Base-by-base conservation (phyloP, 2,329 filamentous ascomycete species). In the Epichloe uncinata region DNA sequence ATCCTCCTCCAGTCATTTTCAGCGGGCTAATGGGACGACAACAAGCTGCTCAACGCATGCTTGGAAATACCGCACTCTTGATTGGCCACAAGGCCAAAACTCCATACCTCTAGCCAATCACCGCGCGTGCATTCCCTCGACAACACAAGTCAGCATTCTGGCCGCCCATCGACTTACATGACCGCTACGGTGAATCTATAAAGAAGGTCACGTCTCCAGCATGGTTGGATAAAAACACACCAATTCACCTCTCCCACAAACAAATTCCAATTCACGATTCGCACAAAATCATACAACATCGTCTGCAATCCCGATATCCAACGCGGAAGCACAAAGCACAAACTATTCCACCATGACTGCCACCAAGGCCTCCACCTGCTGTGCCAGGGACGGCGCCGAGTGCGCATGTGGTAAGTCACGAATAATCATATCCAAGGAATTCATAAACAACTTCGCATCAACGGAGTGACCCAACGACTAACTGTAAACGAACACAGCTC, bases 381-480 rank as follows among this genome's bases (percentile, higher is more conserved):
- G 77, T 66, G 71, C 73, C 65, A 73, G 75, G 64, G 72, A 70
- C 61, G 62, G 69, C 56, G 61, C 65, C 48, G 70, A 73, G 56
- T 81, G 77, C 60, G 67, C 77, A 59, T 81, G 77, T 64, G 77
- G 77, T 79, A 73, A 58, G 76, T 69, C 50, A 15, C 15, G n/a
- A 9, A 42, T 15, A 1, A 42, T 5, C 12, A 13, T 26, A 2
- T 11, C 26, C 30, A 15, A 26, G 15, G 22, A 42, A 22, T 18
- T 18, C 2, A 18, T 7, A 26, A 15, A 15, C 2, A 4, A 1
- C 5, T 4, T 4, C 8, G 2, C 22, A 11, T 15, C 18, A 12
- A 4, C 11, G 5, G 12, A 26, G 7, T 4, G 30, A 26, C 4
- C 37, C 26, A 18, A 18, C 13, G 5, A 22, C 18, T 18, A 11